Base-by-base conservation (phyloP, 176 grass and related monocot genomes). In the Zoysia japonica region DNA sequence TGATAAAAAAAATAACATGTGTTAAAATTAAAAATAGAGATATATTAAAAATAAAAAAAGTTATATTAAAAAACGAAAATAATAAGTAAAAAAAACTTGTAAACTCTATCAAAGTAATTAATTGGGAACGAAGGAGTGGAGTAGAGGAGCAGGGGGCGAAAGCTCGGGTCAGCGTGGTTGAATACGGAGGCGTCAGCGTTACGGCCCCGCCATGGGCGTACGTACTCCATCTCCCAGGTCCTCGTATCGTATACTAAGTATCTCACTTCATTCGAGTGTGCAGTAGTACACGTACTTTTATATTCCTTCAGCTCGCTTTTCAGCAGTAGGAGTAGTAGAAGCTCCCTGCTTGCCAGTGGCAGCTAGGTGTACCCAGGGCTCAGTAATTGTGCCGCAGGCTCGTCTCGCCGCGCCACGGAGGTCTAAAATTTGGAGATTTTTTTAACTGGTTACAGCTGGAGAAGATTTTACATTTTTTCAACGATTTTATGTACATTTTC, bases 111-210 rank as follows among this genome's bases (percentile, higher is more conserved):
- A 28, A 28, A 28, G 28, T 28, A 28, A 28, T 28, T 28, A 28
- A 28, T 28, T 28, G 28, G 28, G 28, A 28, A 28, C 28, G 28
- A 28, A 28, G 28, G 28, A 28, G 28, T 45, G 43, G 45, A 47
- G 45, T 7, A 47, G 8, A 1, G 17, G 10, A 10, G 5, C 9
- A n/a, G 67, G 70, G 40, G 15, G 39, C 56, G n/a, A 73, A 78
- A 78, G 67, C 60, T n/a, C 15, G 11, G 6, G 45, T 61, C 69
- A 77, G 28, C 65, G 20, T 65, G 70, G 16, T 43, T 50, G 50
- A 74, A 62, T 66, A 48, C 53, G 20, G 78, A 79, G 0, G 88
- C 88, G 79, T 89, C 68, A 62, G 43, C 83, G 83, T 89, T 62
- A 89, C 78, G 61, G 15, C 16, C 53, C 67, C 62, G 38, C 38